Evolutionary conservation across 306 rosid genomes (phyloP), one percentile per base, ranked within the genome.

Genomic region (Rosa multiflora): DNA sequence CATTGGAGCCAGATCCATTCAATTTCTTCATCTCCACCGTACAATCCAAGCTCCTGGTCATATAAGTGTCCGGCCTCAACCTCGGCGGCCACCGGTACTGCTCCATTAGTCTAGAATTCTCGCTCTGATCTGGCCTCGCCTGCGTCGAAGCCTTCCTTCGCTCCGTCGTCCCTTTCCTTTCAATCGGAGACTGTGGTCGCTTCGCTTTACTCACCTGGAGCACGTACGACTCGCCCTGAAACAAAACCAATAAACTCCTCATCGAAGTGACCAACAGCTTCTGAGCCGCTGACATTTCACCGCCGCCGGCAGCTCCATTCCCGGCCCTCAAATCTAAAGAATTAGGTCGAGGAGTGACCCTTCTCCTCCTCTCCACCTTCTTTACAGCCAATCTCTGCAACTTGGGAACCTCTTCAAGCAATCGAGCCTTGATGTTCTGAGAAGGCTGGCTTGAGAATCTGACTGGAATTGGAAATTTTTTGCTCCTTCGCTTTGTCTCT

Each of bases 191-290:
- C 63, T 90, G 89, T 7, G 91, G 75, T 2, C 93, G 94, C 76
- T 88, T 93, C 49, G 80, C 75, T 75, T 90, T 93, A 67, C 97
- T 90, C 21, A 90, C 94, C 85, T 90, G 96, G 68, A 90, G 82
- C 76, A 98, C 83, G 81, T 88, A 96, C 68, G 99, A 93, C 84
- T 90, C 97, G 0, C 97, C 98, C 76, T 96, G 99, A 78, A 96
- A 96, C 78, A 98, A 96, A 70, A 90, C 97, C 52, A 96, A 88
- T 32, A 96, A 89, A 76, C 96, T 96, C 87, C 98, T 84, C 6
- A 93, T 89, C 32, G 98, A 93, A 72, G 97, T 89, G 76, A 88
- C 86, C 68, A 96, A 83, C 81, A 90, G 83, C 84, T 86, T 96
- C 85, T 93, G 96, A 77, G 94, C 89, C 20, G 88, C 87, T 0